These are phyloP conservation scores for Sanghuangporus weigelae DNA, from an alignment of 1,284 basidiomycete genomes.

Conservation along the genomic window DNA sequence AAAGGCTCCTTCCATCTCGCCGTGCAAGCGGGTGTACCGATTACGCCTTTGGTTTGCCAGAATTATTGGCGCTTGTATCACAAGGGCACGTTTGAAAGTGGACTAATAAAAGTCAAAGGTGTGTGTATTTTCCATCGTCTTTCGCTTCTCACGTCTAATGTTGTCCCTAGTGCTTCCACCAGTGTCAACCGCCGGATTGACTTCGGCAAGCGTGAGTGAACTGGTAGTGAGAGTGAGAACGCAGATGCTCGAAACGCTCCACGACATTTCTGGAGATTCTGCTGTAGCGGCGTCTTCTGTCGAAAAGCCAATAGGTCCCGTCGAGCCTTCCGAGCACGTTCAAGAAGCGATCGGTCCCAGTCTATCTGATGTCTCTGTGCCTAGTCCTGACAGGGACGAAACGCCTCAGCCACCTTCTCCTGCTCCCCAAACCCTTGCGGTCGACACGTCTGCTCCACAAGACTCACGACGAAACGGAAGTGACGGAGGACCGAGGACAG, in stretches of 20 bases:
- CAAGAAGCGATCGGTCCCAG: conserved; percentile 5
- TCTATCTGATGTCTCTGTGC: conserved; percentile 15
- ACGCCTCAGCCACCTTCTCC: conserved; percentile 16
- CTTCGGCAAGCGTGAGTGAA: conserved; percentile 56
- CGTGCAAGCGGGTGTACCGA: conserved; percentile 81
- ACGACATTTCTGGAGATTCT: conserved; percentile 56
- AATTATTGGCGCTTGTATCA: conserved; percentile 90
- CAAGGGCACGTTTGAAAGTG: conserved; percentile 72
- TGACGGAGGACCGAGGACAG: conserved; percentile 63
- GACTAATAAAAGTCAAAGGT: conserved; percentile 82
- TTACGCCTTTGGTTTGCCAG: conserved; percentile 90
- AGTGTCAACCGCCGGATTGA: conserved; percentile 65
- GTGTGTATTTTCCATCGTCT: conserved; percentile 25
- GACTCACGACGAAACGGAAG: conserved; percentile 33
- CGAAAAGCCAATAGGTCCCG: conserved; percentile 10
- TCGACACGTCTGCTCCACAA: conserved; percentile 3
- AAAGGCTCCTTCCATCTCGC: conserved; percentile 99
- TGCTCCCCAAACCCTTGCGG: conserved; percentile 3
- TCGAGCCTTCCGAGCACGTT: background rate
- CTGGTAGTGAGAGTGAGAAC: conserved; percentile 61
- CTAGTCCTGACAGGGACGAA: conserved; percentile 16
- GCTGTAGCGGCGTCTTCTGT: conserved; percentile 23
- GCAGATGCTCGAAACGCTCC: conserved; percentile 66
- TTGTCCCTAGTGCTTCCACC: conserved; percentile 65
- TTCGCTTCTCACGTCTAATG: conserved; percentile 12